Evolutionary conservation across 2,329 filamentous ascomycete species (phyloP).

Genomic region (Beauveria asiatica): DNA sequence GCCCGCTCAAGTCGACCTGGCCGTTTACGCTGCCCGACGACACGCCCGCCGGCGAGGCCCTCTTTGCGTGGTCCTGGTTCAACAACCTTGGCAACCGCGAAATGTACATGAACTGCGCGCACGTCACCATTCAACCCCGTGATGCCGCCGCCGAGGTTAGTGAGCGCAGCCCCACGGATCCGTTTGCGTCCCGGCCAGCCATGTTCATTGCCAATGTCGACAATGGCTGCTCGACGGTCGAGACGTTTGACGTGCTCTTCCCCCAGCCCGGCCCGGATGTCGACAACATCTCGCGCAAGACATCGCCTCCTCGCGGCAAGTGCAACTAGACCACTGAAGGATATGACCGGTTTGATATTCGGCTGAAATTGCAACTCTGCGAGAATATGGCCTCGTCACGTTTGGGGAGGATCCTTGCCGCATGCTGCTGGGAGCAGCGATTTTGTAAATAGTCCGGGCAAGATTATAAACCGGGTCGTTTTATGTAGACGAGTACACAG

Average conservation of each 20-base stretch:
- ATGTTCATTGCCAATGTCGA: slow-evolving; percentile 59
- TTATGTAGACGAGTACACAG: too few relatives aligned
- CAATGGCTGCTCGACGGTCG: slow-evolving; percentile 45
- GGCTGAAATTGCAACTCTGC: too few relatives aligned
- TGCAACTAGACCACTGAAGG: not conserved
- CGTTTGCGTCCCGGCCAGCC: slow-evolving; percentile 30
- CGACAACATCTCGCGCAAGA: slow-evolving; percentile 4
- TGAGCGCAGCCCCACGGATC: slow-evolving; percentile 7
- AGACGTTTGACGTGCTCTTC: slow-evolving; percentile 47
- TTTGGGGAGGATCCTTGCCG: too few relatives aligned
- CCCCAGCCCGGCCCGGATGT: slow-evolving; percentile 50
- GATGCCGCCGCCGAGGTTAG: not conserved
- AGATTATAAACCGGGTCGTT: too few relatives aligned
- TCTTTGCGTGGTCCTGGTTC: slow-evolving; percentile 66
- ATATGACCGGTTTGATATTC: not conserved
- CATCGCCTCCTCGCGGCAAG: slow-evolving; percentile 5
- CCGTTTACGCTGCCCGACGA: slow-evolving; percentile 56
- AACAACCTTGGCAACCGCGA: slow-evolving; percentile 67
- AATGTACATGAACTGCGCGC: slow-evolving; percentile 70
- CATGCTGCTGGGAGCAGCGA: too few relatives aligned
- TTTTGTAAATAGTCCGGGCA: too few relatives aligned
- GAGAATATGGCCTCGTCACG: not conserved
- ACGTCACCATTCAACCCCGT: slow-evolving; percentile 32
- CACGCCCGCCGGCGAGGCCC: slow-evolving; percentile 33
- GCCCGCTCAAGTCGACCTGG: slow-evolving; percentile 41